phyloP scores from a whole-genome alignment of 1,284 basidiomycete species.

The Naganishia cerealis region DNA sequence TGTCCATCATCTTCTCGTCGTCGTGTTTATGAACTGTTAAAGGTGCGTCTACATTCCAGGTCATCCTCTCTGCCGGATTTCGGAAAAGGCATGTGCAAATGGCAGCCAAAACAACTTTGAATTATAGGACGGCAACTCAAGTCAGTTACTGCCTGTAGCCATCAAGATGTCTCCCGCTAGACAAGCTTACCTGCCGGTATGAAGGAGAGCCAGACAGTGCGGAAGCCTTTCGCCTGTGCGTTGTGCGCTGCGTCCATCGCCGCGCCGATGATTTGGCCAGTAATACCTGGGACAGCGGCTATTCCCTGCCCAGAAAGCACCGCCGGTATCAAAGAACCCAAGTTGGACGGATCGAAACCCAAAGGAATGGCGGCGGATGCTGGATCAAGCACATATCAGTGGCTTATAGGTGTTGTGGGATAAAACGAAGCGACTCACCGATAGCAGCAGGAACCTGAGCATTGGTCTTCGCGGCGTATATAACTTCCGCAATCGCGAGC shows the following conservation, averaged over 20 bases:
- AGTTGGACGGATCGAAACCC: constrained; percentile 17
- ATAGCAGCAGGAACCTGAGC: constrained; percentile 19
- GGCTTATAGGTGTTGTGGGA: not conserved
- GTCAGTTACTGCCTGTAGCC: not conserved
- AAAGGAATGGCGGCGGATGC: constrained; percentile 19
- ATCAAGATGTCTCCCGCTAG: not conserved
- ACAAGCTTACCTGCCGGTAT: constrained; percentile 20
- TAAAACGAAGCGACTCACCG: not conserved
- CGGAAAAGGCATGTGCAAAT: constrained; percentile 9
- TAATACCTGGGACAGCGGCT: constrained; percentile 1
- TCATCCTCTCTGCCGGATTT: constrained; percentile 23
- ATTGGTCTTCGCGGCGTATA: constrained; percentile 18
- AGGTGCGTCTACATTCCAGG: constrained; percentile 18
- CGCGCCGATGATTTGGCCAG: constrained; percentile 12
- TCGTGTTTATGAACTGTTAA: constrained; percentile 5
- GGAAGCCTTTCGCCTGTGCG: constrained; percentile 14
- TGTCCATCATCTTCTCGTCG: constrained; percentile 1
- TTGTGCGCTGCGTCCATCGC: constrained; percentile 1
- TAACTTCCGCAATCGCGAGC: constrained; percentile 21
- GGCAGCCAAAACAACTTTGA: constrained; percentile 9
- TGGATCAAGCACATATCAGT: not conserved
- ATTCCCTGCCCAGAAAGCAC: constrained; percentile 11
- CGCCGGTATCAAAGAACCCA: constrained; percentile 17
- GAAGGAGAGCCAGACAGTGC: constrained; percentile 20
- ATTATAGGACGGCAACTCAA: not conserved